phyloP scores from a whole-genome alignment of 2,329 filamentous ascomycete genomes.

The Curvularia verruculosa region DNA sequence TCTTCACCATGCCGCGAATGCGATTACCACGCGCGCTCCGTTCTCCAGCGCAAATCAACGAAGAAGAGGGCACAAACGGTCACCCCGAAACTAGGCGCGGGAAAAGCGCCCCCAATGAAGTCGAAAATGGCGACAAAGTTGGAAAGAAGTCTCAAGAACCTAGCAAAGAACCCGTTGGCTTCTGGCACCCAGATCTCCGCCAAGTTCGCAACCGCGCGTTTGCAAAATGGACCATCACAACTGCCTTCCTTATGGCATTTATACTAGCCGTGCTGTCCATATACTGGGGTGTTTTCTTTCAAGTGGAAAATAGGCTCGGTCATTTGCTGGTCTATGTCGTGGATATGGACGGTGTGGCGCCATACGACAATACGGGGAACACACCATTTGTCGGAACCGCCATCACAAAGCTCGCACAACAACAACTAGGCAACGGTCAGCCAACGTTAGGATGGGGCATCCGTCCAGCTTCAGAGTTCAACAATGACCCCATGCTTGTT shows the following conservation, averaged over 20 bases:
- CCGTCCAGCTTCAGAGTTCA: conserved; percentile 58
- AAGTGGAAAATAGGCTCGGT: conserved; percentile 55
- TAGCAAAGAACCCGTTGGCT: conserved; percentile 50
- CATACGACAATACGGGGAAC: conserved; percentile 53
- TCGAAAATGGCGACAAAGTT: conserved; percentile 12
- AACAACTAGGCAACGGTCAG: conserved; percentile 49
- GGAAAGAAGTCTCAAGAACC: conserved; percentile 17
- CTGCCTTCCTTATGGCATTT: conserved; percentile 61
- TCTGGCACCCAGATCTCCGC: conserved; percentile 52
- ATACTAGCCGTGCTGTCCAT: conserved; percentile 63
- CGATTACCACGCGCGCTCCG: conserved; percentile 20
- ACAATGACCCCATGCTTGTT: conserved; percentile 62
- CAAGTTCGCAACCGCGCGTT: conserved; percentile 51
- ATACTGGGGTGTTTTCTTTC: conserved; percentile 66
- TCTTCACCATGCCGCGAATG: neutral
- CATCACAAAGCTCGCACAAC: conserved; percentile 55
- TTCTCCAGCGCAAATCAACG: conserved; percentile 18
- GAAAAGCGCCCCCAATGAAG: conserved; percentile 13
- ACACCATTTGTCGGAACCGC: conserved; percentile 63
- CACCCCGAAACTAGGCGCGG: conserved; percentile 14
- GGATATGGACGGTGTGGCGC: conserved; percentile 66
- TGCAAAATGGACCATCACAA: conserved; percentile 52
- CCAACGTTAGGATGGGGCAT: conserved; percentile 59
- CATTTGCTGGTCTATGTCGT: conserved; percentile 62
- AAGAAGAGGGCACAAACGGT: conserved; percentile 14